These are phyloP conservation scores for Syzygium syzygioides DNA, from an alignment of 441 rosid genomes.

Conservation along the genomic window DNA sequence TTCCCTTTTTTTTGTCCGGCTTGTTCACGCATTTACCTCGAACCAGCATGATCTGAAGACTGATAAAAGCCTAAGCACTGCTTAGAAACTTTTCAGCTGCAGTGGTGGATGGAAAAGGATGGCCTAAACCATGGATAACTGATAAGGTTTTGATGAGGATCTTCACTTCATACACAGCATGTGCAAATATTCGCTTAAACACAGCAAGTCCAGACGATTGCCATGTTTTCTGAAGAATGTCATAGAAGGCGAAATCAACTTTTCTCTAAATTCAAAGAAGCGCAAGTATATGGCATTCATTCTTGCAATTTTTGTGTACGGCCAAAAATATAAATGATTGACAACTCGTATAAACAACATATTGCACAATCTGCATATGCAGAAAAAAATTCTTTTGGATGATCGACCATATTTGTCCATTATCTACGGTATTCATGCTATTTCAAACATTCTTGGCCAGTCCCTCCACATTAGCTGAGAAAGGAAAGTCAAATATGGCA, in stretches of 20 bases:
- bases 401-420: not conserved
- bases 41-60: not conserved
- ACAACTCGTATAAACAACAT: not conserved
- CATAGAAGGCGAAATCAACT: not conserved
- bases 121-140: not conserved
- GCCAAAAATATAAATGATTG: not conserved
- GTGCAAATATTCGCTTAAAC: not conserved
- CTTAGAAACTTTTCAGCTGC: not conserved
- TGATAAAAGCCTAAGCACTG: not conserved
- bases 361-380: not conserved
- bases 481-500: not conserved
- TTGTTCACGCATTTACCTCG: not conserved
- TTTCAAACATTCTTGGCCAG: not conserved
- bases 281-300: not conserved
- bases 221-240: not conserved
- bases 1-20: not conserved
- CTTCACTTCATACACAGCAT: not conserved
- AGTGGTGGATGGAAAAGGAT: not conserved
- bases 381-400: not conserved
- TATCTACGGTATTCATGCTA: not conserved
- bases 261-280: not conserved
- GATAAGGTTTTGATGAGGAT: not conserved
- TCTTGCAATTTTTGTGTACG: not conserved
- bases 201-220: not conserved
- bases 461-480: not conserved